Percentiles rank a stretch among this genome's conserved stretches.
Conservation (phyloP, 2,329 filamentous ascomycete species). For the Stachybotrys chlorohalonatus region DNA sequence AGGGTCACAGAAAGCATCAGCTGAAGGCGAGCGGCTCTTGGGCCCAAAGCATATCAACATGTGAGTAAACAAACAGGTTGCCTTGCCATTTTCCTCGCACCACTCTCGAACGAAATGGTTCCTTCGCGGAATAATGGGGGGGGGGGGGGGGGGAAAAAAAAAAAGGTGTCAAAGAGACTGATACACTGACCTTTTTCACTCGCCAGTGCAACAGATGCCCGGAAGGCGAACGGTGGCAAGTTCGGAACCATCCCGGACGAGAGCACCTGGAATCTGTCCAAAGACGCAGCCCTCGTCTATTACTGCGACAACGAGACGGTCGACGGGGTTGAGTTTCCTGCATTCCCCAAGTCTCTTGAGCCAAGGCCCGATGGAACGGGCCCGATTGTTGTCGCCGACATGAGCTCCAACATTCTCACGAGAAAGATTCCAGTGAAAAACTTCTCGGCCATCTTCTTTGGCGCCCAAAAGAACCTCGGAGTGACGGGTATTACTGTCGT, state of each 20-base stretch:
- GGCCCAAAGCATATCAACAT: no score
- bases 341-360: constrained; percentile 56
- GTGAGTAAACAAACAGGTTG: no score
- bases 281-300: constrained; percentile 67
- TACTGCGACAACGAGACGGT: constrained; percentile 93
- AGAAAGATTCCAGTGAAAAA: constrained; percentile 68
- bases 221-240: constrained; percentile 62
- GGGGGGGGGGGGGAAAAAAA: no score
- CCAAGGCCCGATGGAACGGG: constrained; percentile 50
- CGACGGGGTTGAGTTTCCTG: constrained; percentile 83
- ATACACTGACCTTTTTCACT: constrained; percentile 15
- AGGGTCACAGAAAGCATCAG: no score
- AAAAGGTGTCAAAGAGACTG: no score
- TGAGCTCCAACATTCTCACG: constrained; percentile 90
- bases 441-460: constrained; percentile 80
- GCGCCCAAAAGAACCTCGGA: constrained; percentile 91
- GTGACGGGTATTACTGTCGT: constrained; percentile 78
- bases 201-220: constrained; percentile 78
- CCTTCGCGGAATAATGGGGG: no score
- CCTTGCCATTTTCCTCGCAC: no score
- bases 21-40: no score
- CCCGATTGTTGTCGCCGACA: constrained; percentile 79
- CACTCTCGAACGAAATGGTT: no score
- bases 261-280: constrained; percentile 64
- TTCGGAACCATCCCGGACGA: constrained; percentile 78